phyloP scores from a whole-genome alignment of 2,329 filamentous ascomycete species.

The Fusarium torulosum region DNA sequence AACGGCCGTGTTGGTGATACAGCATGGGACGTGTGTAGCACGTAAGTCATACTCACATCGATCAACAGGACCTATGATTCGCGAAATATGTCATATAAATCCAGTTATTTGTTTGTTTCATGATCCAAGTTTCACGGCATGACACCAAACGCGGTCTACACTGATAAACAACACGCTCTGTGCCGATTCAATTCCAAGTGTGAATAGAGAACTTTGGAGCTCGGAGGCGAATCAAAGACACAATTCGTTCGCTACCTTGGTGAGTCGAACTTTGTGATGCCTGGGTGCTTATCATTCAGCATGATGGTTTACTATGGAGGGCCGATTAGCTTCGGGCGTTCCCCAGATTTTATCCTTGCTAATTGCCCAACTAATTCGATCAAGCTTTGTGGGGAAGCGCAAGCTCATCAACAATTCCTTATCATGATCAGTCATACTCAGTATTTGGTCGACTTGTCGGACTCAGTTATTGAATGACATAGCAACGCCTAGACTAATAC shows the following conservation, averaged over 20 bases:
- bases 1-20: background rate
- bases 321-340: background rate
- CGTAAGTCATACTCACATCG: background rate
- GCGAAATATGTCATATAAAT: background rate
- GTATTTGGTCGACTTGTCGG: background rate
- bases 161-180: too few species aligned
- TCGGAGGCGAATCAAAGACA: background rate
- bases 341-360: slow-evolving; percentile 29
- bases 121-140: background rate
- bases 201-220: too few species aligned
- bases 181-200: too few species aligned
- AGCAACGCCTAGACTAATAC: too few species aligned
- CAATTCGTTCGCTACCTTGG: background rate
- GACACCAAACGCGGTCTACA: background rate
- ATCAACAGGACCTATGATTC: background rate
- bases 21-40: background rate
- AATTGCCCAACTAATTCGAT: slow-evolving; percentile 1
- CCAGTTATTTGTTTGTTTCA: background rate
- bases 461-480: background rate
- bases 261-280: background rate
- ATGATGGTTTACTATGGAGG: background rate
- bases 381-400: slow-evolving; percentile 28
- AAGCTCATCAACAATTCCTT: slow-evolving; percentile 1
- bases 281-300: background rate
- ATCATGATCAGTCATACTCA: background rate